These are phyloP conservation scores for Micromonas commoda DNA, from an alignment of 139 green algal genomes.

Conservation along the genomic window DNA sequence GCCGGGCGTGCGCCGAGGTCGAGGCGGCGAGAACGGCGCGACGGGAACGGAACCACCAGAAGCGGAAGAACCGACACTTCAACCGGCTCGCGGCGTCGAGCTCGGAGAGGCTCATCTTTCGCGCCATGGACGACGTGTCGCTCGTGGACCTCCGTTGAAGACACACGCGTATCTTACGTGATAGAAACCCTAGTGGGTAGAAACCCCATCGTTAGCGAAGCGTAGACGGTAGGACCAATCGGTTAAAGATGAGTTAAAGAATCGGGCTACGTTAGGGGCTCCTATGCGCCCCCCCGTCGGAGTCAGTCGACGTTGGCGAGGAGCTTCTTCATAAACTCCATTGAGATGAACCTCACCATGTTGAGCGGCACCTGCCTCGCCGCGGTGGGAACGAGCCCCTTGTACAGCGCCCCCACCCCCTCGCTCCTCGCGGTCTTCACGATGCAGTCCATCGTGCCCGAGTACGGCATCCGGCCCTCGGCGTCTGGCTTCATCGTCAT, in stretches of 20 bases:
- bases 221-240: too few relatives aligned
- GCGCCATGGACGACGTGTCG: too few relatives aligned
- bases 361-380: slow-evolving; percentile 31
- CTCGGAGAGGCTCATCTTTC: too few relatives aligned
- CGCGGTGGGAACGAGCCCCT: slow-evolving; percentile 21
- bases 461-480: slow-evolving; percentile 20
- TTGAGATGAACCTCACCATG: slow-evolving; percentile 19
- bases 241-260: too few relatives aligned
- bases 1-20: not conserved
- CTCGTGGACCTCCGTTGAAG: too few relatives aligned
- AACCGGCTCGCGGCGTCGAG: not conserved
- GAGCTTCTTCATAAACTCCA: slow-evolving; percentile 17
- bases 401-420: slow-evolving; percentile 29
- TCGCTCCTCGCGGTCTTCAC: slow-evolving; percentile 13
- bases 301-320: too few relatives aligned
- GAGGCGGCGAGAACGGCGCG: not conserved
- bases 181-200: too few relatives aligned
- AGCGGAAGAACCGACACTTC: not conserved
- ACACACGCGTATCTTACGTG: too few relatives aligned
- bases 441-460: slow-evolving; percentile 23
- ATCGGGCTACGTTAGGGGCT: too few relatives aligned
- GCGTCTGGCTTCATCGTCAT: slow-evolving; percentile 33
- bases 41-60: not conserved
- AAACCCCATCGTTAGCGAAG: too few relatives aligned
- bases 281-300: too few relatives aligned